Conservation (phyloP, 1,284 basidiomycete species). For the Melampsora americana region DNA sequence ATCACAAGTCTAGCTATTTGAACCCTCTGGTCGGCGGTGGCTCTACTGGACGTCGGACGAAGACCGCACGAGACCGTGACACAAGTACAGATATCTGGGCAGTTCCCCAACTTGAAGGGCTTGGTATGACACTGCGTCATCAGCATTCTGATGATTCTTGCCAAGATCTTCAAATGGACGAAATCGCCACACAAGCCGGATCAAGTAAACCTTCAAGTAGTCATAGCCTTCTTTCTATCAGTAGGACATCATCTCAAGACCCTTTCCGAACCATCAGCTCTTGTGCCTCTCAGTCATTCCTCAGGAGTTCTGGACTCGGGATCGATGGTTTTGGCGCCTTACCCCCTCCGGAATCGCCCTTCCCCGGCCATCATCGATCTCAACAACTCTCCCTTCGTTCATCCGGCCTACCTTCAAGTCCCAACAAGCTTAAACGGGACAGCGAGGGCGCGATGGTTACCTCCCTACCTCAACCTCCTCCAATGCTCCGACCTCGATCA, state of each 20-base stretch:
- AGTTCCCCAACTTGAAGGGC: constrained; percentile 31
- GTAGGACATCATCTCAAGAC: not conserved
- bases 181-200: constrained; percentile 6
- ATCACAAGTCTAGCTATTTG: not conserved
- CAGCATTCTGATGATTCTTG: constrained; percentile 25
- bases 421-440: constrained; percentile 37
- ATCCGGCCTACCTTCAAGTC: constrained; percentile 18
- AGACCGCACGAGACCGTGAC: not conserved
- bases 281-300: constrained; percentile 6
- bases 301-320: not conserved
- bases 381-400: constrained; percentile 3
- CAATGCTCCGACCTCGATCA: not conserved
- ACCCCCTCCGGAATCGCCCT: constrained; percentile 42
- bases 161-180: constrained; percentile 28
- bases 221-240: constrained; percentile 13
- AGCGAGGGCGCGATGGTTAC: constrained; percentile 22
- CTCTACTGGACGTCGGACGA: not conserved
- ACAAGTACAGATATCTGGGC: constrained; percentile 4
- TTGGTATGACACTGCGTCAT: constrained; percentile 26
- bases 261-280: not conserved
- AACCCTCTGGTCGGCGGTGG: not conserved
- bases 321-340: constrained; percentile 40
- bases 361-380: constrained; percentile 25
- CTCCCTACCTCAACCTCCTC: constrained; percentile 6
- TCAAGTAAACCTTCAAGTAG: constrained; percentile 40